Base-by-base conservation (phyloP, 1,139 yeast species). In the Candida sp. region DNA sequence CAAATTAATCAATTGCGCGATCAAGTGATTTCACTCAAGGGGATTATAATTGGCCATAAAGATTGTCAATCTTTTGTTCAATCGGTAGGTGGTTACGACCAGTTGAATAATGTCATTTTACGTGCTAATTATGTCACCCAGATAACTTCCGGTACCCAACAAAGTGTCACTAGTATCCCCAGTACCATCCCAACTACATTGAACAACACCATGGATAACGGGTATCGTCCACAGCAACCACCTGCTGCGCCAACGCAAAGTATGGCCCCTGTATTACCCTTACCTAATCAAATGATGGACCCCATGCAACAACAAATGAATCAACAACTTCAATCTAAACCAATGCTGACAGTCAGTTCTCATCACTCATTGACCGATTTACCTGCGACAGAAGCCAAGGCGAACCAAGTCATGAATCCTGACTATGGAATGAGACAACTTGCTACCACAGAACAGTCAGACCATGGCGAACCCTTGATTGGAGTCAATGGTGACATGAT, bases 1-100 rank as follows among this genome's bases (percentile, higher is more conserved):
- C 87, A 87, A 49, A 78, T 84, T 8, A 65, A 70, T 19, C 75
- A 73, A 39, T 63, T 87, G 43, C 68, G 84, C 36, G 84, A 82
- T 40, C 87, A 82, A 51, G 67, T 87, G n/a, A 55, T 75, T 23
- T 65, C 73, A 6, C 60, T 86, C 34, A 72, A 80, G 47, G 63
- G 63, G n/a, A 55, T 71, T 6, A 37, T 70, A 15, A 52, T 54
- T 4, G 64, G 60, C 27, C 78, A 73, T 53, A 72, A 70, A 49
- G 71, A 70, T 39, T 72, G 77, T 52, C 62, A 67, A 5, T 47
- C 61, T 47, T 56, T 72, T 23, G 56, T 55, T 5, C 63, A 63
- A 35, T 60, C 68, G 9, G 61, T 69, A 15, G 77, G 77, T 12
- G 76, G 77, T 1, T 64, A 51, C 44, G 69, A 68, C 12, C 64